Evolutionary conservation across 2,329 filamentous ascomycete genomes (phyloP).

Genomic region (Verticillium nonalfalfae): DNA sequence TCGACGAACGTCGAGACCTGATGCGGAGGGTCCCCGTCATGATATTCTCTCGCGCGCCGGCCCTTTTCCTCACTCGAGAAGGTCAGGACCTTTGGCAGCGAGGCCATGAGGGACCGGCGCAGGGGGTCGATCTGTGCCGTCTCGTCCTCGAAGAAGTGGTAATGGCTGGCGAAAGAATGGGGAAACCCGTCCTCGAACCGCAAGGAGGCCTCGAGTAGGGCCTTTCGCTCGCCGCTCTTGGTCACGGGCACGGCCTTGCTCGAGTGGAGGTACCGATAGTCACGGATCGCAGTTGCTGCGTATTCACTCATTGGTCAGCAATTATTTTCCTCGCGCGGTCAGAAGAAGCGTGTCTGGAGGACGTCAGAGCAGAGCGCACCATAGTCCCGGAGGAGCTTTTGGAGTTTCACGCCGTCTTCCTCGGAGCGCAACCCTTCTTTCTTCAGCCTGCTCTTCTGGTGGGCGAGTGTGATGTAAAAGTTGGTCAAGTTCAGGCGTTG

Average conservation of each 20-base stretch:
- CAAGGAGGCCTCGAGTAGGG: background rate
- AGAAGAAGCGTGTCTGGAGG: no score
- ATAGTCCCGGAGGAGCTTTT: background rate
- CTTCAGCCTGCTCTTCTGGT: background rate
- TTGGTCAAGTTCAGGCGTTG: background rate
- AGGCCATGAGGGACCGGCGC: background rate
- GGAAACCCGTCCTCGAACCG: background rate
- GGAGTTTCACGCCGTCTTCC: background rate
- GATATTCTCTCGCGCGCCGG: background rate
- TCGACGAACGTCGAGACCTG: background rate
- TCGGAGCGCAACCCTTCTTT: background rate
- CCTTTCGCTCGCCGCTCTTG: background rate
- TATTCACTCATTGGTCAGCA: no score
- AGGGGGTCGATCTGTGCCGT: background rate
- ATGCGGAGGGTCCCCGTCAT: background rate
- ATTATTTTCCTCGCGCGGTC: no score
- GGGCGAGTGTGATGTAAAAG: background rate
- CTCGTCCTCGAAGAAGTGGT: background rate
- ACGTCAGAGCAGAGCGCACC: background rate
- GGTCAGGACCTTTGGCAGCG: background rate
- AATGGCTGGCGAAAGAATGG: background rate
- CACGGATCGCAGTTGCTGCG: background rate
- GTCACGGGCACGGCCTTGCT: background rate
- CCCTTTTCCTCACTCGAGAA: background rate
- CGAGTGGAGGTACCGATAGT: background rate